Evolutionary conservation across 306 rosid species (phyloP).

Genomic region (Trifolium repens): DNA sequence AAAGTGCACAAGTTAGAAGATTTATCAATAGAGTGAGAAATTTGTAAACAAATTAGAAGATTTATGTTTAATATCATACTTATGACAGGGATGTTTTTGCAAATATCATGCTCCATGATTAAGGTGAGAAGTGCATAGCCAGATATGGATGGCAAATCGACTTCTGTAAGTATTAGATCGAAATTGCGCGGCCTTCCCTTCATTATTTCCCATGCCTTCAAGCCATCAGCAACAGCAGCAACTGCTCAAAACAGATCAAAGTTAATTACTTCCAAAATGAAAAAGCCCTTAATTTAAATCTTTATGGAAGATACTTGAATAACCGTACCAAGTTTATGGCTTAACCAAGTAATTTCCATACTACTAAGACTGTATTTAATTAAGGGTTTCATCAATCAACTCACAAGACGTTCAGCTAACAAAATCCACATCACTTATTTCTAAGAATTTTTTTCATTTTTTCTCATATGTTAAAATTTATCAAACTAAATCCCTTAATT

Average conservation of each 20-base stretch:
- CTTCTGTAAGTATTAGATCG: slow-evolving; percentile 91
- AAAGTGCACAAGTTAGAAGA: slow-evolving; percentile 23
- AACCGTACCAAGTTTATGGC: slow-evolving; percentile 12
- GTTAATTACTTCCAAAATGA: slow-evolving; percentile 27
- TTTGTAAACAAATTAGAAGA: slow-evolving; percentile 23
- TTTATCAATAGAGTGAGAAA: background rate
- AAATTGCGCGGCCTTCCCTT: slow-evolving; percentile 70
- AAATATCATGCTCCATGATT: slow-evolving; percentile 84
- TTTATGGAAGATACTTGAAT: background rate
- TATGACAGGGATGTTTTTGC: slow-evolving; percentile 95
- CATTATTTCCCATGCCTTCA: slow-evolving; percentile 95
- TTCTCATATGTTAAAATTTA: background rate
- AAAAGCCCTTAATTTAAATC: background rate
- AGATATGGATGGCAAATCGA: slow-evolving; percentile 90
- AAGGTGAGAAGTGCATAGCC: slow-evolving; percentile 90
- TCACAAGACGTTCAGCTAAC: slow-evolving; percentile 37
- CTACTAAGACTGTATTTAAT: slow-evolving; percentile 3
- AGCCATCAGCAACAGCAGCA: slow-evolving; percentile 91
- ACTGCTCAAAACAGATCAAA: slow-evolving; percentile 61
- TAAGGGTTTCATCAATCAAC: slow-evolving; percentile 23
- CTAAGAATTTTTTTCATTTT: background rate
- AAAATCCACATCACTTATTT: slow-evolving; percentile 38
- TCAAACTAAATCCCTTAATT: background rate
- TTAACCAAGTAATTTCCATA: slow-evolving; percentile 35
- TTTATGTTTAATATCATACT: slow-evolving; percentile 55